Percentiles rank a stretch among this genome's conserved stretches.
phyloP scores from a whole-genome alignment of 176 grass and related monocot genomes.

The Musa troglodytarum region DNA sequence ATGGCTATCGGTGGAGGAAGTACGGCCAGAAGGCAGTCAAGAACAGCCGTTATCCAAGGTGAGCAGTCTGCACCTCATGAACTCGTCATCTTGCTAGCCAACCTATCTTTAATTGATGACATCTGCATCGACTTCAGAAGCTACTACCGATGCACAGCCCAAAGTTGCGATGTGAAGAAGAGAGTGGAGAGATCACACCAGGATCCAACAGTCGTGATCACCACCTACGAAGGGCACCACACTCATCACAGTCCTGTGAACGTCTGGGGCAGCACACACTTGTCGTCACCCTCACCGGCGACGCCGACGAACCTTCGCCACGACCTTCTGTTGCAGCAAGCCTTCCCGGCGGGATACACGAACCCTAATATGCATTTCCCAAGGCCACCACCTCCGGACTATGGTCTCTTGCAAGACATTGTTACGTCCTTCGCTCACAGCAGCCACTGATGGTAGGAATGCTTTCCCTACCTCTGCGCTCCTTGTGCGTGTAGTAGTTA shows the following conservation, averaged over 20 bases:
- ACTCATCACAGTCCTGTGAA: conserved; percentile 64
- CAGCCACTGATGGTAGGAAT: background rate
- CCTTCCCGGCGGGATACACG: background rate
- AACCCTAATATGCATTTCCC: conserved; percentile 25
- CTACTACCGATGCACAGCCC: conserved; percentile 97
- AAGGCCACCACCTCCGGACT: conserved; percentile 27
- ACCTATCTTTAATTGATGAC: too few relatives aligned
- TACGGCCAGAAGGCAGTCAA: conserved; percentile 99
- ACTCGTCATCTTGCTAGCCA: background rate
- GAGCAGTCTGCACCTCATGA: background rate
- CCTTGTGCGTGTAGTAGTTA: too few relatives aligned
- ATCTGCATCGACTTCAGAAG: conserved; percentile 39
- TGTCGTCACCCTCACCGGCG: conserved; percentile 26
- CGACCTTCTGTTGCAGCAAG: background rate
- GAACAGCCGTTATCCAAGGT: conserved; percentile 96
- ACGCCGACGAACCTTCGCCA: background rate
- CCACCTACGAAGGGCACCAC: conserved; percentile 96
- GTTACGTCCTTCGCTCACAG: conserved; percentile 43
- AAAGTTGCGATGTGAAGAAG: conserved; percentile 98
- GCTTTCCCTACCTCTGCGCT: background rate
- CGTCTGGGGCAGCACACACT: conserved; percentile 22
- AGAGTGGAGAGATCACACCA: conserved; percentile 79
- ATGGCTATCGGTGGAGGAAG: conserved; percentile 98
- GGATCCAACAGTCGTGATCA: conserved; percentile 81
- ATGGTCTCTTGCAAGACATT: conserved; percentile 76